Base-by-base conservation (phyloP, 129 eudicot species). In the Flaveria sonorensis region DNA sequence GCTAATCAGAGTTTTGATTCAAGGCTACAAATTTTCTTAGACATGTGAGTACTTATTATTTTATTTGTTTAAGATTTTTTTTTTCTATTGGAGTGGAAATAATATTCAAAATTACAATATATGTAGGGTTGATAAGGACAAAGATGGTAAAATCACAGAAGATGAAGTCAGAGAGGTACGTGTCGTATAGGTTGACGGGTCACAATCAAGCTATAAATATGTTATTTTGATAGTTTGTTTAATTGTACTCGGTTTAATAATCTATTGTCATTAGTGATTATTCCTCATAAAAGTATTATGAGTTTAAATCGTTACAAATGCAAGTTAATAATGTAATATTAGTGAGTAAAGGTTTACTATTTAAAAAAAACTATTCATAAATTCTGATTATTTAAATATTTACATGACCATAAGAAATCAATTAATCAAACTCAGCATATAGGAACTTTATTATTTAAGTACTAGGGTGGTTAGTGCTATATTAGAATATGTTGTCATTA, bases 111-210 rank as follows among this genome's bases (percentile, higher is more conserved):
- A 19, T n/a, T 73, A 53, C 10, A 51, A 10, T 30, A n/a, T 71
- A 61, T 69, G 73, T 83, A 89, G 96, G 96, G 92, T 89, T 73
- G 96, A 89, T 68, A 87, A 83, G 74, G 92, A 89, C 61, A 91
- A 88, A 10, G 96, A 89, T 77, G 96, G 96, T 15, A 83, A 88
- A 69, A 83, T 89, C 57, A 81, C 92, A 26, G 90, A 89, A 79
- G 90, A 73, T 1, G 96, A 89, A 89, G 90, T 89, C 64, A 87
- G 77, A 55, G 87, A 89, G 96, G 96, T 89, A 85, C 51, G 18
- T 45, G 32, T 32, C 0, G 13, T 0, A 45, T 10, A 2, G 13
- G 14, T 45, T 45, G 13, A 11, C 13, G 3, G 50, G 50, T 45
- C 12, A 11, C 13, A 45, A 45, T 45, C 7, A 45, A 45, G 7